Conservation (phyloP, 176 grass and related monocot species). For the Oropetium thomaeum region DNA sequence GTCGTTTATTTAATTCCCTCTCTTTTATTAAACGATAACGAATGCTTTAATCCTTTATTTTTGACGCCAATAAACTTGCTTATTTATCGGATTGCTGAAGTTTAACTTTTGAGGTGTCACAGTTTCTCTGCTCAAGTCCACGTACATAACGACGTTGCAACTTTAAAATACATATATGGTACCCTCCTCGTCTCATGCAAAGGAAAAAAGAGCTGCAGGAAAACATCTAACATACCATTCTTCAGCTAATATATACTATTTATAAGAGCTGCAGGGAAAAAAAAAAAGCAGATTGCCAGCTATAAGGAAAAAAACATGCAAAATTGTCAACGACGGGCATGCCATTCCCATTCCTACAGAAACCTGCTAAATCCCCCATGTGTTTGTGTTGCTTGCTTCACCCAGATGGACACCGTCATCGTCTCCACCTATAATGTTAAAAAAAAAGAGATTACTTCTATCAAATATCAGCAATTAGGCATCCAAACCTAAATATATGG, state of each 20-base stretch:
- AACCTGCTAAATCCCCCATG: neutral
- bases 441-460: neutral
- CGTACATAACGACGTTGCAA: neutral
- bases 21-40: too few species aligned
- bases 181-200: neutral
- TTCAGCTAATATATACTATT: neutral
- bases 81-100: too few species aligned
- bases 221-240: neutral
- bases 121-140: neutral
- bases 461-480: neutral
- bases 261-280: neutral
- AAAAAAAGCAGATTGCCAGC: neutral
- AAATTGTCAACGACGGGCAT: conserved; percentile 15
- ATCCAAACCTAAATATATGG: neutral
- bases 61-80: too few species aligned
- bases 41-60: too few species aligned
- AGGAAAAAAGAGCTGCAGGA: too few species aligned
- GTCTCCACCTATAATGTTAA: neutral
- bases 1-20: too few species aligned
- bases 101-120: too few species aligned
- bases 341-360: too few species aligned
- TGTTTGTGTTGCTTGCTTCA: conserved; percentile 16
- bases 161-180: neutral
- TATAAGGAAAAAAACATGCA: neutral
- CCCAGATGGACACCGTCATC: neutral